Percentiles rank a stretch among this genome's conserved stretches.
Evolutionary conservation across 2,329 filamentous ascomycete genomes (phyloP).

Genomic region (Sarocladium brachiariae): DNA sequence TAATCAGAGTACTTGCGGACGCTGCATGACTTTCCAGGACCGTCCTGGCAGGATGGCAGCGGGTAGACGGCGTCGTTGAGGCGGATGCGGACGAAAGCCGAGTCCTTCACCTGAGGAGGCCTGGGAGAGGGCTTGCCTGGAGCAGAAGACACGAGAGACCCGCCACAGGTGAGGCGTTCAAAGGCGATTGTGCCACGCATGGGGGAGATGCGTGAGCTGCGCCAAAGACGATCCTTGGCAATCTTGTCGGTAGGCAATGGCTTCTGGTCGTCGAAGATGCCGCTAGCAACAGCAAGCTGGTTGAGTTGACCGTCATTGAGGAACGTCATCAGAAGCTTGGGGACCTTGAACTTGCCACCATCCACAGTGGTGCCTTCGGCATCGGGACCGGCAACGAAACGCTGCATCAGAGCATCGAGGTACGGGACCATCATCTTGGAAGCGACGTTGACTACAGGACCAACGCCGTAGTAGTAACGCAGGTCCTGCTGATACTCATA

Average conservation of each 20-base stretch:
- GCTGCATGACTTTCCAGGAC: slow-evolving; percentile 47
- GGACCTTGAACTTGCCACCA: slow-evolving; percentile 40
- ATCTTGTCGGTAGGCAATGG: slow-evolving; percentile 40
- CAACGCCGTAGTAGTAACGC: slow-evolving; percentile 60
- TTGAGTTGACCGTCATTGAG: slow-evolving; percentile 61
- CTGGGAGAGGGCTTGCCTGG: slow-evolving; percentile 5
- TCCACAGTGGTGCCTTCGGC: slow-evolving; percentile 39
- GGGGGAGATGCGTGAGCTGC: slow-evolving; percentile 48
- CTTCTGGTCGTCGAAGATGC: slow-evolving; percentile 52
- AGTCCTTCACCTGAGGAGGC: background rate
- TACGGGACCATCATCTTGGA: slow-evolving; percentile 56
- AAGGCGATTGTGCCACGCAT: slow-evolving; percentile 62
- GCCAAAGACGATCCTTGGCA: slow-evolving; percentile 42
- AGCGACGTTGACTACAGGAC: slow-evolving; percentile 47
- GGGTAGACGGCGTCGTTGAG: slow-evolving; percentile 39
- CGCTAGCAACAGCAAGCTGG: slow-evolving; percentile 51
- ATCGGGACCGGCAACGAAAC: slow-evolving; percentile 46
- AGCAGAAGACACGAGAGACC: slow-evolving; percentile 9
- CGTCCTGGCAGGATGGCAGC: slow-evolving; percentile 45
- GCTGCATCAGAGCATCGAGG: slow-evolving; percentile 43
- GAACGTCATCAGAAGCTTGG: slow-evolving; percentile 54
- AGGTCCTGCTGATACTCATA: slow-evolving; percentile 65
- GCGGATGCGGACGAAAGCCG: slow-evolving; percentile 13
- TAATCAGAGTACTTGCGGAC: slow-evolving; percentile 34
- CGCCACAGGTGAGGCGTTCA: slow-evolving; percentile 51